Base-by-base conservation (phyloP, 2,329 filamentous ascomycete genomes). In the Lachnellula subtilissima region DNA sequence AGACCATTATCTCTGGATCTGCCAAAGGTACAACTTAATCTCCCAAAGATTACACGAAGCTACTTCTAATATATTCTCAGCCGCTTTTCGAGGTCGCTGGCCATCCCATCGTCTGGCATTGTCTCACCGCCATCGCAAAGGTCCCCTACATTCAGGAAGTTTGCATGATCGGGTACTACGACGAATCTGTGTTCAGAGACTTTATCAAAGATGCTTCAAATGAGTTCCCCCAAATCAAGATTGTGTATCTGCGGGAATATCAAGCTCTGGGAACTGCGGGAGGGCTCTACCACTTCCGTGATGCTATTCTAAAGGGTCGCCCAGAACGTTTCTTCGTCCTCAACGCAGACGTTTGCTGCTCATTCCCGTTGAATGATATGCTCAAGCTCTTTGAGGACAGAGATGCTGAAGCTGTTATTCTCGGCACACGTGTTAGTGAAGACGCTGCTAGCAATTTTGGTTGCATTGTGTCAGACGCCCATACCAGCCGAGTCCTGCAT, bases 341-440 rank as follows among this genome's bases (percentile, higher is more conserved):
- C 71, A 99, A 99, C 74, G 93, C 92, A 67, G 94, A 97, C 73
- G 93, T 97, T 64, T 99, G 94, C 87, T 97, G 94, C 78, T 96
- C 91, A 22, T 99, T 97, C 80, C 94, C 94, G 5, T 82, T 99
- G 58, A 87, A 86, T 64, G 91, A 97, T 74, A 97, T 99, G 94
- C 87, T 97, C 62, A 87, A 87, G 73, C 81, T 97, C 65, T 96
- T 95, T 73, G 87, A 91, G 69, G 92, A 96, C 72, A 96, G 91
- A 77, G 90, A 97, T 67, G 94, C 93, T 55, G 94, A 97, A 78
- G 94, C 94, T 35, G 88, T 97, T 64, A 97, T 99, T 72, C 79
- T 99, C 62, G 94, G 94, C 53, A 99, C 94, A 42, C 82, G 91
- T 54, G 91, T 97, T 56, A 86, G 85, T 70, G 90, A 95, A 69